phyloP scores from a whole-genome alignment of 164 flowering plant genomes.

The grape (Vitis vinifera) region ASM3070453v1 NC_081808.1:9389501-9390000 shows the following conservation, averaged over 20 bases:
- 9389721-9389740: conserved; percentile 25
- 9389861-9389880: conserved; percentile 65
- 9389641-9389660: no score
- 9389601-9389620: no score
- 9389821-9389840: conserved; percentile 60
- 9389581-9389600: no score
- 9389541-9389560: no score
- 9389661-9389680: no score
- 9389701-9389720: no score
- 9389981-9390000: conserved; percentile 47
- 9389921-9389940: conserved; percentile 83
- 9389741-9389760: conserved; percentile 59
- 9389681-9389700: no score
- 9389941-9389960: conserved; percentile 49
- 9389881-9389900: conserved; percentile 47
- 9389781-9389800: conserved; percentile 56
- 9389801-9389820: conserved; percentile 56
- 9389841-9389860: conserved; percentile 71
- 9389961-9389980: conserved; percentile 53
- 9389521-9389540: no score
- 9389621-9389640: no score
- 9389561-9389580: no score
- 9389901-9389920: conserved; percentile 55
- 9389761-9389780: conserved; percentile 56
- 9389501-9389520: no score